These are phyloP conservation scores for Zoysia pacifica DNA, from an alignment of 176 grass and related monocot species.

Conservation along the genomic window DNA sequence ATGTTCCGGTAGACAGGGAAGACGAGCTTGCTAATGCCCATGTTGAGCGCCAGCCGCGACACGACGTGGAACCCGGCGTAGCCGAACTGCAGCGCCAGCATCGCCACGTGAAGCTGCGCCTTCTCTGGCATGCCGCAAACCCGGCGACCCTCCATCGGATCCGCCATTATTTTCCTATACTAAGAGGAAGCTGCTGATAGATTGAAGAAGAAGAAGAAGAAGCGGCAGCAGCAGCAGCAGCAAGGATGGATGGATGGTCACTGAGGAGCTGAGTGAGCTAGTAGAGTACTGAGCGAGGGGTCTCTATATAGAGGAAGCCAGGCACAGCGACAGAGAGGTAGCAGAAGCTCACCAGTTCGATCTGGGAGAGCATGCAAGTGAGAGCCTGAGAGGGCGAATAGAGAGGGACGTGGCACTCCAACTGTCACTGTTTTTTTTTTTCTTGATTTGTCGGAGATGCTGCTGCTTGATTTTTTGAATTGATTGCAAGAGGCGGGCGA, in stretches of 20 bases:
- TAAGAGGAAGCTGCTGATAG: too few species aligned
- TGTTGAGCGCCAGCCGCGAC: constrained; percentile 86
- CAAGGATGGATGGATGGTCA: too few species aligned
- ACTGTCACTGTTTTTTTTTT: constrained; percentile 27
- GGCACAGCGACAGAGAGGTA: too few species aligned
- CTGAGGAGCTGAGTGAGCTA: too few species aligned
- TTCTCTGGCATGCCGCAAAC: constrained; percentile 90
- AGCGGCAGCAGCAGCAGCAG: too few species aligned
- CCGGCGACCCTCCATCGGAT: constrained; percentile 42
- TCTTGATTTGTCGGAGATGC: background rate
- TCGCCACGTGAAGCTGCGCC: constrained; percentile 92
- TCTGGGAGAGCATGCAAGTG: too few species aligned
- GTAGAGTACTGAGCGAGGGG: too few species aligned
- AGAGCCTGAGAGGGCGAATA: background rate
- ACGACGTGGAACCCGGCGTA: constrained; percentile 97
- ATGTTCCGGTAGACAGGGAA: constrained; percentile 99
- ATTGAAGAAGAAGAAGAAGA: too few species aligned
- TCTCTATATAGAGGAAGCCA: too few species aligned
- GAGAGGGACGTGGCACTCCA: constrained; percentile 12
- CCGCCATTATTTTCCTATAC: constrained; percentile 53
- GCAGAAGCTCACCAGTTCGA: too few species aligned
- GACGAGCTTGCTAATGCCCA: constrained; percentile 98
- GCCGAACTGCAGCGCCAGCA: constrained; percentile 96
- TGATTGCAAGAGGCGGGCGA: background rate
- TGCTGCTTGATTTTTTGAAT: background rate